These are phyloP conservation scores for Pyricularia grisea DNA, from an alignment of 2,329 filamentous ascomycete species.

Conservation along the genomic window DNA sequence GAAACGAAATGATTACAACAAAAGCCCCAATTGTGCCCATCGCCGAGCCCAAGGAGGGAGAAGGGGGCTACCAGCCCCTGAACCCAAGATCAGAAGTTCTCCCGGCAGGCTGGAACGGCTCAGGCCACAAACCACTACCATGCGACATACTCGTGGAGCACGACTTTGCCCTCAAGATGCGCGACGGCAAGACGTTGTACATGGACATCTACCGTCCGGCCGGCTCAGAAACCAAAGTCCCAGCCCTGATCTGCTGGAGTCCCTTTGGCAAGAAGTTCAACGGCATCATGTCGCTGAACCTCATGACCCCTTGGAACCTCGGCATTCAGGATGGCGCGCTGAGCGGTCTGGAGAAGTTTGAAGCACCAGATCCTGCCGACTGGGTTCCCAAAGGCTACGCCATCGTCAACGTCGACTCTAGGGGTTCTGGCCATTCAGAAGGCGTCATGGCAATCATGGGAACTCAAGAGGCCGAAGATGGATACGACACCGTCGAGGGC, in stretches of 20 bases:
- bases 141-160: constrained; percentile 27
- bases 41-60: too few species aligned
- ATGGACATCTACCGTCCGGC: constrained; percentile 33
- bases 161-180: constrained; percentile 27
- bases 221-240: constrained; percentile 21
- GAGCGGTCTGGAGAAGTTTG: constrained; percentile 18
- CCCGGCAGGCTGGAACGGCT: too few species aligned
- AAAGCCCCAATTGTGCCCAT: too few species aligned
- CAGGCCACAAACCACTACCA: too few species aligned
- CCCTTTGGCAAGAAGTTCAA: constrained; percentile 35
- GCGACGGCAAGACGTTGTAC: constrained; percentile 31
- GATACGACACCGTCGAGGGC: constrained; percentile 16
- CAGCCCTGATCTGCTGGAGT: constrained; percentile 32
- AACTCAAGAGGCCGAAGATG: constrained; percentile 16
- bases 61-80: too few species aligned
- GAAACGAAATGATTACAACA: too few species aligned
- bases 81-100: too few species aligned
- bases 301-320: constrained; percentile 23
- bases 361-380: constrained; percentile 19
- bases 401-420: constrained; percentile 18
- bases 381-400: constrained; percentile 19
- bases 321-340: constrained; percentile 19
- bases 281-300: constrained; percentile 24
- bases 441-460: constrained; percentile 16
- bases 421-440: constrained; percentile 16